Base-by-base conservation (phyloP, 2,329 filamentous ascomycete genomes). In the Sporothrix luriei region DNA sequence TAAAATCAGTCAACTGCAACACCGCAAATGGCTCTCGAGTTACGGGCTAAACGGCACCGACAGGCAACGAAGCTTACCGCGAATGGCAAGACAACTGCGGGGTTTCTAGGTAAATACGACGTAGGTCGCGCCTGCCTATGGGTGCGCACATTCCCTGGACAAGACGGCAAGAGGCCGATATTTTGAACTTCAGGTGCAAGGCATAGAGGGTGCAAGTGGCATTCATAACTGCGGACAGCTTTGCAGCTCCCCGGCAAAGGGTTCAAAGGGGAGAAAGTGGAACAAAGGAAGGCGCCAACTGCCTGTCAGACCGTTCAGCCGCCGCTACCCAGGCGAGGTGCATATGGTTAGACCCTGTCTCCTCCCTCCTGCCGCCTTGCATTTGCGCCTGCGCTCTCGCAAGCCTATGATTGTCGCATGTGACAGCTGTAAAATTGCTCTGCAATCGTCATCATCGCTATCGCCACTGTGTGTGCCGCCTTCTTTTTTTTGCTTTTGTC, bases 321-420 rank as follows among this genome's bases (percentile, higher is more conserved):
- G 55, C 33, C 21, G 29, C 55, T 38, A 33, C 55, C 55, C 55
- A 43, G 33, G 43, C 33, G 10, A 61, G 33, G n/a, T 43, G 55
- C 55, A 61, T 43, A 43, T 61, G 55, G 55, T 24, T 61, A 61
- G 55, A 43, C n/a, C 38, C 57, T 62, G n/a, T 7, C 48, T 51
- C 21, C 21, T 62, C 6, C 38, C 59, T 62, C 57, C 57, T 64
- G 21, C 59, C 43, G 43, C 61, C 29, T 1, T 24, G n/a, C 33
- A 29, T 43, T 29, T 51, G 43, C 61, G 46, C 46, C 26, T 33
- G 62, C 62, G 16, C 29, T 43, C 54, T 52, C 29, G 62, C 55
- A 54, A 67, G 68, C 68, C 68, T 67, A 62, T 67, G 62, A 51
- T 65, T 64, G 38, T 64, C 65, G 67, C 69, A 70, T 70, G 69